Evolutionary conservation across 768 basidiomycete species (phyloP), one percentile per base, ranked within the genome.

Genomic region (Rickenella mellea): DNA sequence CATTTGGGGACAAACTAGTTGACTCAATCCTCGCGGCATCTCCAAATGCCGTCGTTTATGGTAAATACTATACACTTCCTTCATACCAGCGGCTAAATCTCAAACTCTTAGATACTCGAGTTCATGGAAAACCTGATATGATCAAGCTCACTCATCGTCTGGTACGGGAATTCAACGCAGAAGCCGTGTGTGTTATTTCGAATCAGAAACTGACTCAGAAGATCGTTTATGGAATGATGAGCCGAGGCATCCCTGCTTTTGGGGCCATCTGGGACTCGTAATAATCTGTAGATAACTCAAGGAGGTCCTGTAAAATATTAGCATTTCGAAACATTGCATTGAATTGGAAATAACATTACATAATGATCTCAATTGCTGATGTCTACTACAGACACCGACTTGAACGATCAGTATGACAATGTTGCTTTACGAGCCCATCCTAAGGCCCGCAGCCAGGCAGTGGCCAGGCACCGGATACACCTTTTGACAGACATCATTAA

Each of bases 241-340:
- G 70, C 50, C 54, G 74, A 43, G 75, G 74, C 2, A 74, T 78
- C 40, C 73, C 75, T n/a, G 74, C 74, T 3, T 79, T 74, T 46
- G 75, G 75, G 21, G 73, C 74, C 6, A 76, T 76, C 46, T 78
- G 73, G 72, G 74, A 79, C 52, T 76, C 74, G 5, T 77, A 40
- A 56, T 31, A 36, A 36, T 15, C n/a, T n/a, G n/a, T n/a, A n/a
- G n/a, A n/a, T n/a, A n/a, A n/a, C n/a, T n/a, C n/a, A n/a, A n/a
- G n/a, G n/a, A n/a, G n/a, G n/a, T n/a, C n/a, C n/a, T n/a, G n/a
- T n/a, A n/a, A n/a, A n/a, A n/a, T n/a, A n/a, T n/a, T n/a, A n/a
- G n/a, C n/a, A n/a, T n/a, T n/a, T n/a, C n/a, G n/a, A n/a, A n/a
- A n/a, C n/a, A n/a, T n/a, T n/a, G n/a, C n/a, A n/a, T n/a, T n/a